A percentile compares a stretch with the other conserved stretches of the same genome.
phyloP scores from a whole-genome alignment of 2,329 filamentous ascomycete species.

The Samsoniella hepiali region DNA sequence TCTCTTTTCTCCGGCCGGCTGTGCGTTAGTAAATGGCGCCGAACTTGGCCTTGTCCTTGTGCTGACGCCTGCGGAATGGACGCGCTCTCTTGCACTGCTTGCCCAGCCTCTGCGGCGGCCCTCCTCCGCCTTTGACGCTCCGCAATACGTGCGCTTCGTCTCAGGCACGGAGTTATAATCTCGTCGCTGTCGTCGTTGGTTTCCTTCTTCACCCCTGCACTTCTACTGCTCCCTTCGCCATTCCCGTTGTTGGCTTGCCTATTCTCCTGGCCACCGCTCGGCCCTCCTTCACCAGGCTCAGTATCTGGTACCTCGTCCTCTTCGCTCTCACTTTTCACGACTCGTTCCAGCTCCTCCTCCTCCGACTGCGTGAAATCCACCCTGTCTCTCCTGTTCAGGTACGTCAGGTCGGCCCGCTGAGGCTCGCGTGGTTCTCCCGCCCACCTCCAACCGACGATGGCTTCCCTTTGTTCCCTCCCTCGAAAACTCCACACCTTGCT shows the following conservation, averaged over 20 bases:
- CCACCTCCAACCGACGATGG: conserved; percentile 3
- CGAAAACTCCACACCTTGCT: background rate
- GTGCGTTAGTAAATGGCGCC: background rate
- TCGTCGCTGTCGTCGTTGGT: too few relatives aligned
- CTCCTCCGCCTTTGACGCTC: background rate
- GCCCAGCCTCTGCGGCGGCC: background rate
- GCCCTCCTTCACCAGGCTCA: background rate
- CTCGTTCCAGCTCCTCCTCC: background rate
- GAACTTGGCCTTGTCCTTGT: background rate
- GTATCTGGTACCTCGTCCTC: too few relatives aligned
- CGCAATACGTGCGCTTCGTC: background rate
- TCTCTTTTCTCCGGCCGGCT: background rate
- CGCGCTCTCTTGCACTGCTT: background rate
- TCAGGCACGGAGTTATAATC: background rate
- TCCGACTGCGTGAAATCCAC: background rate
- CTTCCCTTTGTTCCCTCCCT: background rate
- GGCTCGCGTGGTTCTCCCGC: background rate
- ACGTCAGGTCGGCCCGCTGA: background rate
- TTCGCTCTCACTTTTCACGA: too few relatives aligned
- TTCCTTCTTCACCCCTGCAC: too few relatives aligned
- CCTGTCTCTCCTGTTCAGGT: background rate
- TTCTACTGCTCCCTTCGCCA: too few relatives aligned
- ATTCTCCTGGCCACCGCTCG: background rate
- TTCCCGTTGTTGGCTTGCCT: background rate
- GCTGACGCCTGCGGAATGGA: background rate